Conservation (phyloP, 2,329 filamentous ascomycete genomes). For the Hyphodiscus sp. region DNA sequence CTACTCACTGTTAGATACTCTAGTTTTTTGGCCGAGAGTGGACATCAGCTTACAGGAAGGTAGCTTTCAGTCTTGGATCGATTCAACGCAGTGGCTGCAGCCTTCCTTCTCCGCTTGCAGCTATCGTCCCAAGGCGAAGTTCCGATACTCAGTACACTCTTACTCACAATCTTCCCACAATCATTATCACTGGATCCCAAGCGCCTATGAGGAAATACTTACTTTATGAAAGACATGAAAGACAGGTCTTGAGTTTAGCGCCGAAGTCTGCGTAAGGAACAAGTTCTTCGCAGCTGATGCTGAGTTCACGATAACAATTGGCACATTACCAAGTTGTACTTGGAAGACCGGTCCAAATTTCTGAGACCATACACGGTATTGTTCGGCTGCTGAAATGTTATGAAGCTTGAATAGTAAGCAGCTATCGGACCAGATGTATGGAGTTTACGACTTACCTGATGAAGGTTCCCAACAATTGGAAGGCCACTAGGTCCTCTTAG, state of each 20-base stretch:
- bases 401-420: neutral
- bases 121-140: neutral
- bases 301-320: constrained; percentile 48
- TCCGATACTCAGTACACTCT: neutral
- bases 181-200: no score
- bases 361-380: constrained; percentile 48
- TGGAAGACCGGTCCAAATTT: constrained; percentile 46
- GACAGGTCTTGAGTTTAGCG: constrained; percentile 46
- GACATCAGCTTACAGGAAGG: neutral
- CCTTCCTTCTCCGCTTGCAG: neutral
- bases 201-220: neutral
- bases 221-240: constrained; percentile 54
- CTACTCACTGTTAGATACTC: no score
- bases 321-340: constrained; percentile 48
- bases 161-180: no score
- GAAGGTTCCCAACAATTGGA: constrained; percentile 47
- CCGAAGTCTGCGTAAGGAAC: constrained; percentile 45
- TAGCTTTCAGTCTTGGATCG: neutral
- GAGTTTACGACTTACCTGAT: constrained; percentile 26
- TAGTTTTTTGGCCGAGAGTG: no score
- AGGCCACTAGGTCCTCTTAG: constrained; percentile 42
- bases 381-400: constrained; percentile 37
- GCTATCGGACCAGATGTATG: neutral
- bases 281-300: constrained; percentile 42
- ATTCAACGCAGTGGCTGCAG: neutral